A percentile compares a stretch with the other conserved stretches of the same genome.
These are phyloP conservation scores for Zanthoxylum bungeanum DNA, from an alignment of 345 rosid genomes.

Conservation along the genomic window DNA sequence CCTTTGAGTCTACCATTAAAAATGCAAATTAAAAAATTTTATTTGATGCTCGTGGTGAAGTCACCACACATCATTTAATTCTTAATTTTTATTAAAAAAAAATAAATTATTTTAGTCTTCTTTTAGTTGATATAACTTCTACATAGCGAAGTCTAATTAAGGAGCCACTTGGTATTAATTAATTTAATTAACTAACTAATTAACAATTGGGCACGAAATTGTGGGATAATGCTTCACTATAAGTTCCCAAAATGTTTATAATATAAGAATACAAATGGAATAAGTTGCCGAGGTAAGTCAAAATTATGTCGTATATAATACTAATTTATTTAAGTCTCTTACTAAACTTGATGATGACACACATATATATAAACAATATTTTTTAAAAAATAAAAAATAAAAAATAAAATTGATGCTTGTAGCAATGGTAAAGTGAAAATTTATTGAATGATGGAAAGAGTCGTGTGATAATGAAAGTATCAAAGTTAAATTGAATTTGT, in stretches of 20 bases:
- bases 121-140: conserved; percentile 1
- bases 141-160: background rate
- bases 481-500: no score
- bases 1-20: background rate
- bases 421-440: no score
- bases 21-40: background rate
- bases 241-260: background rate
- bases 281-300: conserved; percentile 14
- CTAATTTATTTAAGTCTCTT: no score
- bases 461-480: no score
- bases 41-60: background rate
- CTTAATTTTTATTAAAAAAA: background rate
- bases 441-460: no score
- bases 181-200: no score
- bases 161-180: background rate
- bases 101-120: background rate
- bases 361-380: no score
- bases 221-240: conserved; percentile 10
- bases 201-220: conserved; percentile 19
- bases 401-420: no score
- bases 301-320: background rate
- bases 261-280: background rate
- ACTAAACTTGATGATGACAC: no score
- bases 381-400: no score
- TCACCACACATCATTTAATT: background rate